phyloP scores from a whole-genome alignment of 345 rosid genomes.

The Gossypium stocksii region DNA sequence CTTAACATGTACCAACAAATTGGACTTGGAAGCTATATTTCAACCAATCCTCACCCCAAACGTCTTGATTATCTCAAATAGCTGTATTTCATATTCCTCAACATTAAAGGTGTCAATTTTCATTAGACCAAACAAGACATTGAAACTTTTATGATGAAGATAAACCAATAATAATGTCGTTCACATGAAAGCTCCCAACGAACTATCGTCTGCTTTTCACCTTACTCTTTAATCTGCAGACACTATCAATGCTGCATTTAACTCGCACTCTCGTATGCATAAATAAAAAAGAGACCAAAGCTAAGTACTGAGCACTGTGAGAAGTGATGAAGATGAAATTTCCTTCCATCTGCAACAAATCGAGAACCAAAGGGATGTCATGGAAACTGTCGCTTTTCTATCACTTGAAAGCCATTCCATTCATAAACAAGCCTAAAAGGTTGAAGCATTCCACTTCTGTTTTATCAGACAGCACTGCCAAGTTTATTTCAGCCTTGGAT shows the following conservation, averaged over 20 bases:
- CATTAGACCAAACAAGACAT: neutral
- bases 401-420: slow-evolving; percentile 3
- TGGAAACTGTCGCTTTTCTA: slow-evolving; percentile 8
- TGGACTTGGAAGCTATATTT: neutral
- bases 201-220: slow-evolving; percentile 8
- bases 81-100: neutral
- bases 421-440: neutral
- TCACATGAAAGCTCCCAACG: neutral
- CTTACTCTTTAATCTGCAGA: neutral
- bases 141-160: neutral
- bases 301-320: neutral
- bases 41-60: too few species aligned
- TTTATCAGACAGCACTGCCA: neutral
- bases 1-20: neutral
- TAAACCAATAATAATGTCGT: neutral
- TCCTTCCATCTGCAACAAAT: slow-evolving; percentile 2
- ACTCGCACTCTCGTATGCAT: neutral
- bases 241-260: neutral
- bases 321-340: slow-evolving; percentile 3
- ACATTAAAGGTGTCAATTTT: neutral
- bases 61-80: neutral
- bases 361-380: neutral
- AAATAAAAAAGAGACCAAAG: neutral
- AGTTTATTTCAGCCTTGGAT: slow-evolving; percentile 6
- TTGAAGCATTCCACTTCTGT: neutral